Conservation (phyloP, 306 rosid genomes). For the Phaseolus lunatus region DNA sequence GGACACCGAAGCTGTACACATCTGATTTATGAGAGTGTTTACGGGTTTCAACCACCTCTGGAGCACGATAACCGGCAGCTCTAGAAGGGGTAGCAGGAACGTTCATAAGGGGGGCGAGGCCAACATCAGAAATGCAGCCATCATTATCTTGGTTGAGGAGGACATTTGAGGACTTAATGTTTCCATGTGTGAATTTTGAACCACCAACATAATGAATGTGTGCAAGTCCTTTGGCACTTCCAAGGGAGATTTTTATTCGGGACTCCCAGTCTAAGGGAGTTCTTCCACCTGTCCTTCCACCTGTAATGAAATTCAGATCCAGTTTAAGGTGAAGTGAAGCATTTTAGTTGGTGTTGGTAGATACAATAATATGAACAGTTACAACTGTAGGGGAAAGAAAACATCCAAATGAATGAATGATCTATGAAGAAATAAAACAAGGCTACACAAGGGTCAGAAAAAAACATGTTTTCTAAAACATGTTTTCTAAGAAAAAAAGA, state of each 20-base stretch:
- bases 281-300: constrained; percentile 72
- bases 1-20: constrained; percentile 92
- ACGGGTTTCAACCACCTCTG: constrained; percentile 87
- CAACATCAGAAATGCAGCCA: constrained; percentile 88
- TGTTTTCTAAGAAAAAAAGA: too few species aligned
- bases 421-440: constrained; percentile 23
- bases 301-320: constrained; percentile 55
- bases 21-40: constrained; percentile 93
- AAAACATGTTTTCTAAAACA: constrained; percentile 18
- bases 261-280: constrained; percentile 84
- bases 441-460: not conserved
- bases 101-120: constrained; percentile 86
- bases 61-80: constrained; percentile 93
- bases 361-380: constrained; percentile 16
- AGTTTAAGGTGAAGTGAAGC: constrained; percentile 15
- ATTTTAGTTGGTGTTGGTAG: not conserved
- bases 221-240: constrained; percentile 84
- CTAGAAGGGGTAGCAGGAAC: constrained; percentile 77
- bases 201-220: constrained; percentile 86
- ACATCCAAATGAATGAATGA: not conserved
- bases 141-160: constrained; percentile 79
- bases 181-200: constrained; percentile 87
- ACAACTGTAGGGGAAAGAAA: not conserved
- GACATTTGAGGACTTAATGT: constrained; percentile 87
- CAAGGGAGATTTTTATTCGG: constrained; percentile 75